These are phyloP conservation scores for Arthromyces matolae DNA, from an alignment of 768 basidiomycete genomes.

Conservation along the genomic window DNA sequence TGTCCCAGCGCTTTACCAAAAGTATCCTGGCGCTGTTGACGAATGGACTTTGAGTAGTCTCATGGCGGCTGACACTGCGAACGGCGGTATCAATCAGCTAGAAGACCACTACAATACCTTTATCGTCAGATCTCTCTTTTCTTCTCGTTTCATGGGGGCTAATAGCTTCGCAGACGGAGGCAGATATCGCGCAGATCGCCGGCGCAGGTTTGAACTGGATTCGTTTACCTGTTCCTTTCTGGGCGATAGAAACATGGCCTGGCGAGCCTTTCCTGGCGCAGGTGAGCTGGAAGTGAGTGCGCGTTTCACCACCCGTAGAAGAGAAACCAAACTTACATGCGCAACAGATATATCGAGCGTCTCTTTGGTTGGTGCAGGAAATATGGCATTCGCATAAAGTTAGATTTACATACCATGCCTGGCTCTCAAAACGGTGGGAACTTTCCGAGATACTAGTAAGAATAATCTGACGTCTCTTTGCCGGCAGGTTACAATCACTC, in stretches of 20 bases:
- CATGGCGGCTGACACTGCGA: slow-evolving; percentile 52
- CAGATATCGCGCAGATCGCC: slow-evolving; percentile 88
- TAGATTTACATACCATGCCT: slow-evolving; percentile 76
- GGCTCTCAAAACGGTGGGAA: slow-evolving; percentile 72
- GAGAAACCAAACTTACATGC: too few species aligned
- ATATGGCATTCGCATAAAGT: slow-evolving; percentile 77
- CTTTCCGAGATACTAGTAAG: too few species aligned
- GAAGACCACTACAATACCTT: slow-evolving; percentile 83
- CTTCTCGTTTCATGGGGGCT: slow-evolving; percentile 2
- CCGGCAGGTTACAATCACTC: slow-evolving; percentile 58
- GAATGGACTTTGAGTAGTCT: slow-evolving; percentile 71
- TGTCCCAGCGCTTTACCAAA: slow-evolving; percentile 62
- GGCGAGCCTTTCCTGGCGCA: slow-evolving; percentile 77
- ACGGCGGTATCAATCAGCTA: slow-evolving; percentile 53
- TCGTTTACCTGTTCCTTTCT: slow-evolving; percentile 78
- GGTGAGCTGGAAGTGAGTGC: slow-evolving; percentile 68
- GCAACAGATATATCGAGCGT: slow-evolving; percentile 65
- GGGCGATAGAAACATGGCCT: slow-evolving; percentile 72
- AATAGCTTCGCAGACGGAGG: slow-evolving; percentile 59
- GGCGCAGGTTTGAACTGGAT: slow-evolving; percentile 88
- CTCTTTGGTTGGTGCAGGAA: slow-evolving; percentile 78
- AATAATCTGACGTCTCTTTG: neutral
- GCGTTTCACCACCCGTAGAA: neutral
- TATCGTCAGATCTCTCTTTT: slow-evolving; percentile 48
- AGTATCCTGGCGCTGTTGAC: slow-evolving; percentile 59